Conservation (phyloP, 331 rosid genomes). For the Acacia pycnantha region DNA sequence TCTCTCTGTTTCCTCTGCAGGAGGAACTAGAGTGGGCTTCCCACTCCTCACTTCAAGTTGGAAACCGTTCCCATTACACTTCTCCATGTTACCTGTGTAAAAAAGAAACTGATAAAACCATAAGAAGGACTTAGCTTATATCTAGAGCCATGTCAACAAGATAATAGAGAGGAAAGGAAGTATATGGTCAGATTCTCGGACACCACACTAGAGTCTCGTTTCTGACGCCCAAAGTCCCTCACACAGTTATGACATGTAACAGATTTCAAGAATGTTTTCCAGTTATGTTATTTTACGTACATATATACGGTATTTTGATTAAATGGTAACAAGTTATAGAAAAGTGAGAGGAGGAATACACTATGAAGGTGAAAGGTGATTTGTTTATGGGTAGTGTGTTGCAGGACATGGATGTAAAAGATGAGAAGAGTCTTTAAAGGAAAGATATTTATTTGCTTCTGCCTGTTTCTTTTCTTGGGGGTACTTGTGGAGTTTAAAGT, state of each 20-base stretch:
- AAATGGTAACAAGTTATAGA: slow-evolving; percentile 1
- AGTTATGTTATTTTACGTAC: slow-evolving; percentile 21
- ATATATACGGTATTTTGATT: background rate
- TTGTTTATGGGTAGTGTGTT: slow-evolving; percentile 38
- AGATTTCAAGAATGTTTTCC: background rate
- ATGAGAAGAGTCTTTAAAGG: background rate
- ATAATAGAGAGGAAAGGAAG: background rate
- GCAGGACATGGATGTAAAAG: background rate
- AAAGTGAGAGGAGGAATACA: slow-evolving; percentile 24
- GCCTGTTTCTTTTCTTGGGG: background rate
- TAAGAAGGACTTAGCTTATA: background rate
- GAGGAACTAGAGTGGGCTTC: slow-evolving; percentile 54
- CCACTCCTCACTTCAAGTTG: slow-evolving; percentile 50
- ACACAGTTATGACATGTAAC: slow-evolving; percentile 22
- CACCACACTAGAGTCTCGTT: slow-evolving; percentile 24
- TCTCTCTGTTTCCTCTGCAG: slow-evolving; percentile 58
- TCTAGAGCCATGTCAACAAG: background rate
- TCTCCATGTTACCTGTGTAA: slow-evolving; percentile 48
- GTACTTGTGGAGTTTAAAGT: background rate
- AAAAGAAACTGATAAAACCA: background rate
- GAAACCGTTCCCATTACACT: slow-evolving; percentile 32
- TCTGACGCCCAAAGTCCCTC: slow-evolving; percentile 35
- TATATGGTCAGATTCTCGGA: background rate
- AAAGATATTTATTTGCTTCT: background rate
- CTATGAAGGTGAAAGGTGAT: slow-evolving; percentile 44